phyloP scores from a whole-genome alignment of 225 moss, liverwort and hornwort species.

The Takakia lepidozioides region DNA sequence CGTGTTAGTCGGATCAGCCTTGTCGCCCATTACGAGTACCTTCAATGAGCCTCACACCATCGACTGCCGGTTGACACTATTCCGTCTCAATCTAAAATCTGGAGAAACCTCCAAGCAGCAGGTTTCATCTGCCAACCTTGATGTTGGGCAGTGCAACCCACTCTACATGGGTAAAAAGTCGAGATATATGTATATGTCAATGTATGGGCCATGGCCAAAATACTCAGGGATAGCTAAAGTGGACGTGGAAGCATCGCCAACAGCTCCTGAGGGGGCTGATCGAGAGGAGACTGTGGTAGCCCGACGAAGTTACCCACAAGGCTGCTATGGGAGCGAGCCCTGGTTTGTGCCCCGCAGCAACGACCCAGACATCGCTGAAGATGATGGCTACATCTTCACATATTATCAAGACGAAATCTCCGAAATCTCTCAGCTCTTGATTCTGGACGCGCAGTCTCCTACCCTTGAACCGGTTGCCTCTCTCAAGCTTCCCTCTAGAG shows the following conservation, averaged over 20 bases:
- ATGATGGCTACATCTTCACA: constrained; percentile 77
- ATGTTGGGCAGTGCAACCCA: constrained; percentile 22
- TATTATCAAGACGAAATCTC: constrained; percentile 69
- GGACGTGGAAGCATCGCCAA: constrained; percentile 53
- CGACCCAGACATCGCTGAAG: constrained; percentile 35
- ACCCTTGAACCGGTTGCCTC: constrained; percentile 54
- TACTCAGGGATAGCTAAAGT: constrained; percentile 30
- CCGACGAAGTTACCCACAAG: constrained; percentile 29
- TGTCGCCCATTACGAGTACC: not conserved
- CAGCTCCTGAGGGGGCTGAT: too few species aligned
- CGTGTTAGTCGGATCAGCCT: constrained; percentile 14
- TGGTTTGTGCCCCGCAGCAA: constrained; percentile 67
- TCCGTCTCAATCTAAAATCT: constrained; percentile 32
- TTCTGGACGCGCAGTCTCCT: constrained; percentile 70
- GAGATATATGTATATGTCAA: constrained; percentile 22
- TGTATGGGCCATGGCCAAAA: constrained; percentile 31
- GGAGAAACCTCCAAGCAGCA: constrained; percentile 19
- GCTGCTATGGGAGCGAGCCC: constrained; percentile 83
- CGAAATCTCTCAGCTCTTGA: constrained; percentile 56
- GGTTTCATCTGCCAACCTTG: constrained; percentile 17
- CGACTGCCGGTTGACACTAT: constrained; percentile 3
- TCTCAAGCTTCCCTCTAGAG: constrained; percentile 69
- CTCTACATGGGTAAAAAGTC: constrained; percentile 17
- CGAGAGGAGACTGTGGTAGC: constrained; percentile 45
- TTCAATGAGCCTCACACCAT: constrained; percentile 17